These are phyloP conservation scores for Sordariomycetes sp. DNA, from an alignment of 2,329 filamentous ascomycete genomes.

Conservation along the genomic window DNA sequence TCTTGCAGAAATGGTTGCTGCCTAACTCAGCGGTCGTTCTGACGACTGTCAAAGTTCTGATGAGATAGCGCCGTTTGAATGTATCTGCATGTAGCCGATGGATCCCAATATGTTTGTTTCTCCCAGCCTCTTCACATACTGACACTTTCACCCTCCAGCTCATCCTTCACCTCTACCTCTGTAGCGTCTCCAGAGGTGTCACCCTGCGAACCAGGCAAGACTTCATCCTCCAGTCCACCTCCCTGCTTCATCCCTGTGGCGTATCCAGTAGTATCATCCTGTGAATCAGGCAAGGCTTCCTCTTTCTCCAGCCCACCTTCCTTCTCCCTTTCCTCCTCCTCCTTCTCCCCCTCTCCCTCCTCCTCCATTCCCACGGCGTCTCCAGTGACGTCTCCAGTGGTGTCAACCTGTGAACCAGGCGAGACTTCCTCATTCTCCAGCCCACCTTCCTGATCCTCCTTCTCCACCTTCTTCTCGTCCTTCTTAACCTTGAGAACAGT, in stretches of 20 bases:
- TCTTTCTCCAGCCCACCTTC: background rate
- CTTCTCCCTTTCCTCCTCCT: background rate
- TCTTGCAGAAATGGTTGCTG: no score
- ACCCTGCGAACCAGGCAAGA: no score
- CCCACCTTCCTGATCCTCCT: background rate
- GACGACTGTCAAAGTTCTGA: no score
- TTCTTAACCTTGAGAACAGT: background rate
- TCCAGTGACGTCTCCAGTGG: background rate
- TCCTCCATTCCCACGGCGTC: background rate
- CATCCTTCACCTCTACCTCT: no score
- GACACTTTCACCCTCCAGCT: no score
- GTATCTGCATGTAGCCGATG: no score
- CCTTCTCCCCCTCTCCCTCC: background rate
- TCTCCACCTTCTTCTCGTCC: background rate
- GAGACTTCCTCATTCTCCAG: background rate
- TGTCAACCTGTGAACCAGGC: background rate
- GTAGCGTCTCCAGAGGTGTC: no score
- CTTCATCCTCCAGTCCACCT: no score
- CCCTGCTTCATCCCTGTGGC: background rate
- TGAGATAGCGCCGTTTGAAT: no score
- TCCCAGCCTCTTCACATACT: no score
- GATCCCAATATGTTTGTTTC: no score
- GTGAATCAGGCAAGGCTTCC: background rate
- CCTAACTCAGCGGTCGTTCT: no score
- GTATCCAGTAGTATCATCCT: background rate